These are phyloP conservation scores for Pichia kluyveri DNA, from an alignment of 805 yeast genomes.

Conservation along the genomic window DNA sequence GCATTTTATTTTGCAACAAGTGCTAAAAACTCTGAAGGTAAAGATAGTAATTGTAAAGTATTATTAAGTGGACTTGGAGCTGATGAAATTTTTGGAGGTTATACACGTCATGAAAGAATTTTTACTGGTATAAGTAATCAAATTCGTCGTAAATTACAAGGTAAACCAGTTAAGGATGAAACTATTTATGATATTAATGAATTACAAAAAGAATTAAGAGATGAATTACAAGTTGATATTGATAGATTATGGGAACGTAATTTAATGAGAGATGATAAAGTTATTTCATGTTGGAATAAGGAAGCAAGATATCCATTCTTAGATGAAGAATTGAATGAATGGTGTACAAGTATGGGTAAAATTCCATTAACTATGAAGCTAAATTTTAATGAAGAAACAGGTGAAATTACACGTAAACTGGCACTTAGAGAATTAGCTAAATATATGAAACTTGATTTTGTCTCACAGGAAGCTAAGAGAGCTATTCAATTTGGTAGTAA, in stretches of 20 bases:
- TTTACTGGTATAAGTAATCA: constrained; percentile 28
- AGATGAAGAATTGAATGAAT: constrained; percentile 50
- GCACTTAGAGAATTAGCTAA: constrained; percentile 57
- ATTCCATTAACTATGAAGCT: constrained; percentile 43
- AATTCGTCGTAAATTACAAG: constrained; percentile 13
- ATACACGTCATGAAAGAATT: constrained; percentile 66
- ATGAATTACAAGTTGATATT: constrained; percentile 64
- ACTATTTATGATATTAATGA: constrained; percentile 9
- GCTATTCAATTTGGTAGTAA: constrained; percentile 97
- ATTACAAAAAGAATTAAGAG: constrained; percentile 34
- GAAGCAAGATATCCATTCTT: constrained; percentile 86
- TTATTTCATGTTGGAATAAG: constrained; percentile 76
- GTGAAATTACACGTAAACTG: constrained; percentile 36
- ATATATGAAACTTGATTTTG: constrained; percentile 33
- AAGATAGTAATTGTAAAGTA: constrained; percentile 50
- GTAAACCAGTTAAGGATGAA: constrained; percentile 15
- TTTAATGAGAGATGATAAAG: constrained; percentile 87
- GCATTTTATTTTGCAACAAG: constrained; percentile 90
- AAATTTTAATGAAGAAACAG: constrained; percentile 27
- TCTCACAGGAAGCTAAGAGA: constrained; percentile 70
- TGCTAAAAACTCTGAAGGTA: constrained; percentile 32
- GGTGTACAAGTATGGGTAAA: constrained; percentile 27
- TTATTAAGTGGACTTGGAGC: constrained; percentile 92
- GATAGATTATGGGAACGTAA: constrained; percentile 69
- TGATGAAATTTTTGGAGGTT: constrained; percentile 94